Conservation (phyloP, 1,284 basidiomycete genomes). For the Stygiomarasmius scandens region DNA sequence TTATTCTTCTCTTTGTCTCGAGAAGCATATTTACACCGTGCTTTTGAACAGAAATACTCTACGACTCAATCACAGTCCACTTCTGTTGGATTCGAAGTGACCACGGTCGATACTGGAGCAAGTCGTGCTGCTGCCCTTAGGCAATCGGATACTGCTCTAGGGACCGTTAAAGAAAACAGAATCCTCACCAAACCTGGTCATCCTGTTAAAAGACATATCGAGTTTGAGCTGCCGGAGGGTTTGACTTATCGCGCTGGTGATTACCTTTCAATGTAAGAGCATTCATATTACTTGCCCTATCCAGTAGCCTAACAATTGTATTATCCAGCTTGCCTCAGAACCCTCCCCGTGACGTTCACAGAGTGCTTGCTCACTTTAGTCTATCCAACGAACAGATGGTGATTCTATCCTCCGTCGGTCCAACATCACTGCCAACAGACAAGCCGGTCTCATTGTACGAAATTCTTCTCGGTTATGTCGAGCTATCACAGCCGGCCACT, state of each 20-base stretch:
- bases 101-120: constrained; percentile 35
- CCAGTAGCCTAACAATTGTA: background rate
- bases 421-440: constrained; percentile 45
- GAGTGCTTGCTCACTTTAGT: constrained; percentile 41
- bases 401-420: constrained; percentile 38
- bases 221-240: constrained; percentile 47
- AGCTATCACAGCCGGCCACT: constrained; percentile 49
- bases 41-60: constrained; percentile 28
- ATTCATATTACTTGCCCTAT: background rate
- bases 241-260: constrained; percentile 47
- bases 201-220: constrained; percentile 48
- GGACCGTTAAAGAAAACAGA: constrained; percentile 42
- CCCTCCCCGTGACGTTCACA: constrained; percentile 39
- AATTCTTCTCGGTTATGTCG: constrained; percentile 48
- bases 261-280: constrained; percentile 48
- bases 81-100: constrained; percentile 30
- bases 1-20: background rate
- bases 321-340: constrained; percentile 43
- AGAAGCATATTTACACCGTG: background rate
- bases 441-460: constrained; percentile 37
- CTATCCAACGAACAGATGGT: constrained; percentile 47
- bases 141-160: constrained; percentile 42
- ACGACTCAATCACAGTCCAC: constrained; percentile 24
- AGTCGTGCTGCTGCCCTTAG: constrained; percentile 40
- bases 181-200: constrained; percentile 41